Evolutionary conservation across 768 basidiomycete species (phyloP).

Genomic region (Nidularia pulvinata): DNA sequence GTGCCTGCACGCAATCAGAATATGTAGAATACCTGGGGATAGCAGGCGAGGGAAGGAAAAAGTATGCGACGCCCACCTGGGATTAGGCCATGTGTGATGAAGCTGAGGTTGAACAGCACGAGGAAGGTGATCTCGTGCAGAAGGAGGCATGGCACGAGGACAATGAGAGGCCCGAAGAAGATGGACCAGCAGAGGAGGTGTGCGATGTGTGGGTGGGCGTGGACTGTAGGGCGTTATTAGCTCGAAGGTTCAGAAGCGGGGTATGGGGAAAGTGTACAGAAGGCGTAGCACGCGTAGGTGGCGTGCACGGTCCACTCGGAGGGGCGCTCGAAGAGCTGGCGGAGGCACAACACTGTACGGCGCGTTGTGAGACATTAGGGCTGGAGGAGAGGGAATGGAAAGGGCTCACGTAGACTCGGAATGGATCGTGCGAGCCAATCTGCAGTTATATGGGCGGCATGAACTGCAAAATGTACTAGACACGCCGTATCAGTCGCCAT

Average conservation of each 20-base stretch:
- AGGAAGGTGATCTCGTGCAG: constrained; percentile 30
- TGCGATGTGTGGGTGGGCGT: constrained; percentile 26
- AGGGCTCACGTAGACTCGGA: no score
- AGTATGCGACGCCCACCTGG: constrained; percentile 18
- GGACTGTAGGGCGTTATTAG: not conserved
- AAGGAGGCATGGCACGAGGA: constrained; percentile 30
- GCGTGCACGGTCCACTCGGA: constrained; percentile 10
- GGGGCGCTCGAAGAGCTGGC: constrained; percentile 7
- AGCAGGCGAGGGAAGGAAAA: not conserved
- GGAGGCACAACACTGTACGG: not conserved
- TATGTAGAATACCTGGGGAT: not conserved
- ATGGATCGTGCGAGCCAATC: no score
- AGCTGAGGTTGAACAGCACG: constrained; percentile 27
- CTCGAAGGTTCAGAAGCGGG: not conserved
- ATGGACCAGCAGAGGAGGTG: constrained; percentile 32
- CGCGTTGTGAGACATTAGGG: no score
- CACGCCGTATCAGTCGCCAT: no score
- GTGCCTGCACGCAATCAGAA: constrained; percentile 15
- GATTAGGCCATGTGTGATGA: constrained; percentile 31
- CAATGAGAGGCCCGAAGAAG: constrained; percentile 41
- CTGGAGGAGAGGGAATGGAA: no score
- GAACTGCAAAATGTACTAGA: no score
- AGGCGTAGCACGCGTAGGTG: not conserved
- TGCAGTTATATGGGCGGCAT: no score
- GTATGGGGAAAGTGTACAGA: not conserved